Conservation (phyloP, 345 rosid species). For the Toxicodendron radicans region DNA sequence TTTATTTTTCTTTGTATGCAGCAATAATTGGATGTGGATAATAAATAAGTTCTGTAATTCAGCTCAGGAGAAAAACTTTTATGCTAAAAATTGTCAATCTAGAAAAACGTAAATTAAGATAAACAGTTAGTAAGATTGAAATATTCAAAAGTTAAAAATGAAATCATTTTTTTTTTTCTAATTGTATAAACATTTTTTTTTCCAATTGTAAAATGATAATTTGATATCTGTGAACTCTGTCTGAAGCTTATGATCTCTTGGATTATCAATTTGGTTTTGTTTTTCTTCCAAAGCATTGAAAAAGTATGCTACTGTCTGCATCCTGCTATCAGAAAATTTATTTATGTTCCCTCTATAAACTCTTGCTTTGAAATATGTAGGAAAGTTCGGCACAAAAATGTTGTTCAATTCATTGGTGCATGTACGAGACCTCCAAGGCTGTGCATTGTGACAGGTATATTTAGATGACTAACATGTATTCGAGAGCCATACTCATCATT, state of each 20-base stretch:
- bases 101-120: too few relatives aligned
- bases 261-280: not conserved
- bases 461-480: slow-evolving; percentile 5
- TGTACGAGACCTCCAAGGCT: slow-evolving; percentile 53
- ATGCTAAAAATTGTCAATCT: too few relatives aligned
- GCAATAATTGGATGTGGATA: too few relatives aligned
- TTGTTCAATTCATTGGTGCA: slow-evolving; percentile 66
- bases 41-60: too few relatives aligned
- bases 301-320: not conserved
- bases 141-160: too few relatives aligned
- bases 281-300: not conserved
- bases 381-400: slow-evolving; percentile 63
- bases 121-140: too few relatives aligned
- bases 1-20: too few relatives aligned
- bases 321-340: slow-evolving; percentile 11
- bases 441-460: slow-evolving; percentile 63
- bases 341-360: slow-evolving; percentile 2
- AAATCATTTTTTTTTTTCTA: too few relatives aligned
- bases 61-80: too few relatives aligned
- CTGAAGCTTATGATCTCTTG: not conserved
- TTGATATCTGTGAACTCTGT: too few relatives aligned
- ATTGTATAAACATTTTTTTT: too few relatives aligned
- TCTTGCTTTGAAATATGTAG: slow-evolving; percentile 32
- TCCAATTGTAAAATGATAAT: too few relatives aligned
- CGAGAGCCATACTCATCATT: not conserved